A percentile compares a stretch with the other conserved stretches of the same genome.
phyloP scores from a whole-genome alignment of 352 stramenopile species.

The Pythium rishiriense region DNA sequence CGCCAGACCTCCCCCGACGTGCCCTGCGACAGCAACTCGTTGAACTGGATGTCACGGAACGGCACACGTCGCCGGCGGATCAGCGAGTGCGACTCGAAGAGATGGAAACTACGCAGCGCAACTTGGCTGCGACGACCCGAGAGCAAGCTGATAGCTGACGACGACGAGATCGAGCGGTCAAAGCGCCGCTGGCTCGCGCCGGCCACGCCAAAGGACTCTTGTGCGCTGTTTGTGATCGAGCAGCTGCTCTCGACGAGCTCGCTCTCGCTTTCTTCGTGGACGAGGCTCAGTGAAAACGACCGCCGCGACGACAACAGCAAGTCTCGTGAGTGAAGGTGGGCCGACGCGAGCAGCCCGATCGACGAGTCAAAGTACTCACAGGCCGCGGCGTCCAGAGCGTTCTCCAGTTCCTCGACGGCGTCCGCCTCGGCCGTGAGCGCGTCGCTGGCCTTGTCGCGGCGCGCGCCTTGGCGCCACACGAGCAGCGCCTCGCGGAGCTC shows the following conservation, averaged over 20 bases:
- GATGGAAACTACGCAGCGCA: slow-evolving; percentile 54
- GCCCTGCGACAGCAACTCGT: slow-evolving; percentile 49
- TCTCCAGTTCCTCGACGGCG: slow-evolving; percentile 26
- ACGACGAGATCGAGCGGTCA: slow-evolving; percentile 21
- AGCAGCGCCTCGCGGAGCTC: slow-evolving; percentile 19
- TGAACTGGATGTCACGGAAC: slow-evolving; percentile 55
- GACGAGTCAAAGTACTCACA: slow-evolving; percentile 62
- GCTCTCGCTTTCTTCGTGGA: slow-evolving; percentile 6
- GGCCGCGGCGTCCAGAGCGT: slow-evolving; percentile 44
- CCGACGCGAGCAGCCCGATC: slow-evolving; percentile 57
- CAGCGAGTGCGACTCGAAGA: slow-evolving; percentile 65
- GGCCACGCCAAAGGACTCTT: not conserved
- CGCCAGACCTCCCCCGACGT: slow-evolving; percentile 74
- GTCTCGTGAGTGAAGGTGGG: slow-evolving; percentile 16
- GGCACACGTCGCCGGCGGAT: slow-evolving; percentile 55
- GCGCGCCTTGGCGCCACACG: slow-evolving; percentile 5
- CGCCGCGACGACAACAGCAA: slow-evolving; percentile 5
- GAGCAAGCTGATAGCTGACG: slow-evolving; percentile 28
- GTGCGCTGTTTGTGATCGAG: not conserved
- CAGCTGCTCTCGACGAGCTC: not conserved
- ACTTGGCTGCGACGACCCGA: slow-evolving; percentile 46
- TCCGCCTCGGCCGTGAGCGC: slow-evolving; percentile 8
- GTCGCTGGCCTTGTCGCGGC: slow-evolving; percentile 15
- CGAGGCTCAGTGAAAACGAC: slow-evolving; percentile 6
- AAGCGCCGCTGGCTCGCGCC: not conserved